Evolutionary conservation across 306 rosid species (phyloP).

Genomic region (Gynostemma pentaphyllum): DNA sequence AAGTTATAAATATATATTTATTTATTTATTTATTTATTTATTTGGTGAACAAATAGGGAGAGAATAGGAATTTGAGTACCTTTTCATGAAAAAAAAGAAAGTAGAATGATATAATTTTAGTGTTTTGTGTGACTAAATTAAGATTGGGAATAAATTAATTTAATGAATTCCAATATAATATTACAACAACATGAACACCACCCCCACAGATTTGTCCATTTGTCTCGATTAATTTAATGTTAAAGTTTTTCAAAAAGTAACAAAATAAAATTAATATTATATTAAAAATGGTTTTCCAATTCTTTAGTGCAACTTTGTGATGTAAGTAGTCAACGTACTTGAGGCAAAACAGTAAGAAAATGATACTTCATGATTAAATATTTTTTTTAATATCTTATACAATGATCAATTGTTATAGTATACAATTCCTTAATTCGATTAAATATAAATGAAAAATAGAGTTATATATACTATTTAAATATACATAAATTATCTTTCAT

Average conservation of each 20-base stretch:
- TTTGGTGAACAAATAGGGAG: background rate
- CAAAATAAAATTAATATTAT: too few relatives aligned
- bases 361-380: background rate
- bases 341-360: background rate
- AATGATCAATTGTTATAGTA: background rate
- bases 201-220: background rate
- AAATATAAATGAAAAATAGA: background rate
- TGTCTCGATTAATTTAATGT: background rate
- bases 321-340: background rate
- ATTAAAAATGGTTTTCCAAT: too few relatives aligned
- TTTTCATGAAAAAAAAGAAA: too few relatives aligned
- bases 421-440: background rate
- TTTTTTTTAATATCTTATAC: background rate
- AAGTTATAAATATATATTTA: too few relatives aligned
- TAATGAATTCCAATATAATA: background rate
- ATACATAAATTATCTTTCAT: too few relatives aligned
- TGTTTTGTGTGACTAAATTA: background rate
- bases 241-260: background rate
- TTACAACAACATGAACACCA: background rate
- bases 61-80: background rate
- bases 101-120: background rate
- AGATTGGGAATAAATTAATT: background rate
- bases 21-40: too few relatives aligned
- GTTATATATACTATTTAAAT: too few relatives aligned
- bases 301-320: too few relatives aligned